A percentile compares a stretch with the other conserved stretches of the same genome.
Evolutionary conservation across 768 basidiomycete genomes (phyloP).

Genomic region (Hericium coralloides): DNA sequence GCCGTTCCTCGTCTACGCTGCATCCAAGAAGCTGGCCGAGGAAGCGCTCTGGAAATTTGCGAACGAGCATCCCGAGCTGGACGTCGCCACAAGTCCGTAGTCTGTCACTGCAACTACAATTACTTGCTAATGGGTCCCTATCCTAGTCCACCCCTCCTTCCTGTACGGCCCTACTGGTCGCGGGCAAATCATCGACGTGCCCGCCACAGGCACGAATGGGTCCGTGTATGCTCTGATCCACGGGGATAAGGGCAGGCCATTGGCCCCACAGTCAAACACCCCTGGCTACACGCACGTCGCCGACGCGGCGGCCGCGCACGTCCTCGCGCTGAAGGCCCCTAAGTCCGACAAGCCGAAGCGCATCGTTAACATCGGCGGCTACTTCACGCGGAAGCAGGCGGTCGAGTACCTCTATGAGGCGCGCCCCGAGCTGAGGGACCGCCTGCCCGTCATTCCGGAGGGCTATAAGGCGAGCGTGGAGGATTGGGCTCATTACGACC

Average conservation of each 20-base stretch:
- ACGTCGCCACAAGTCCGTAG: slow-evolving; percentile 13
- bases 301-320: slow-evolving; percentile 21
- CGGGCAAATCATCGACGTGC: slow-evolving; percentile 12
- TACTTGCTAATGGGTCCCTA: too few species aligned
- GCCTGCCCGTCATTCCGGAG: not conserved
- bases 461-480: slow-evolving; percentile 2
- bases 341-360: slow-evolving; percentile 10
- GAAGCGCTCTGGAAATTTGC: slow-evolving; percentile 18
- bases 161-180: slow-evolving; percentile 18
- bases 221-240: slow-evolving; percentile 18
- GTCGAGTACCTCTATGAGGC: slow-evolving; percentile 12
- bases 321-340: slow-evolving; percentile 15
- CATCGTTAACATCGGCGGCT: slow-evolving; percentile 15
- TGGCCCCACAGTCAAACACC: slow-evolving; percentile 7
- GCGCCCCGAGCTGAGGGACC: slow-evolving; percentile 11
- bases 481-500: not conserved
- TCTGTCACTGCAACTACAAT: not conserved
- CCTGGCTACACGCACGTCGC: slow-evolving; percentile 19
- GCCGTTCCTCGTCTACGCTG: slow-evolving; percentile 24
- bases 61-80: slow-evolving; percentile 16
- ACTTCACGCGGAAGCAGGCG: slow-evolving; percentile 16
- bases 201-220: slow-evolving; percentile 15
- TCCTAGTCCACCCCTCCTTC: slow-evolving; percentile 20
- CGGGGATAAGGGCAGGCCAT: slow-evolving; percentile 8
- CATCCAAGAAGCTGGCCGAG: slow-evolving; percentile 27